Base-by-base conservation (phyloP, 768 basidiomycete genomes). In the Phylloporus sp. region DNA sequence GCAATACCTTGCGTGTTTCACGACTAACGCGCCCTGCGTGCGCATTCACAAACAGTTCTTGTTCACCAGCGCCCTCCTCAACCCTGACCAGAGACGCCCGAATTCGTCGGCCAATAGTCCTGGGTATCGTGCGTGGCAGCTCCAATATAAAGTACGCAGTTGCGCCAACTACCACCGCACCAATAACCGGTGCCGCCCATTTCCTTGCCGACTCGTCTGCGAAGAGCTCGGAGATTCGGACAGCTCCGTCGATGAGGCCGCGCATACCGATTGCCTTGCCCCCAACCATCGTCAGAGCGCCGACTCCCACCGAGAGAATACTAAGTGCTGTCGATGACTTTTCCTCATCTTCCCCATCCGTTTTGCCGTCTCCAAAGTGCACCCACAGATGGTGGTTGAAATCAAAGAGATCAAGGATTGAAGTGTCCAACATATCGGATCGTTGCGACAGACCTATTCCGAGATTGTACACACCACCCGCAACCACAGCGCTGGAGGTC, bases 1-100 rank as follows among this genome's bases (percentile, higher is more conserved):
- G 77, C 53, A 99, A 73, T 41, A 99, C 95, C 74, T 97, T 97
- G 60, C 95, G 80, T 22, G 92, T 90, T 78, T 98, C 95, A 32
- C 83, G 76, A 47, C 82, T 74, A 35, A 97, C 78, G 20, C 95
- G 77, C 38, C 73, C 76, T 2, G 81, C 78, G 63, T 97, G 86
- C 2, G 72, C 75, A 50, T 84, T 80, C 27, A 86, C 78, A 62
- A 85, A 93, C 27, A 74, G 68, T 46, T 82, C 76, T 42, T 81
- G 79, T 29, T 74, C 70, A 22, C 78, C 78, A 18, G 74, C 71
- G 22, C 68, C 73, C 27, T 76, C 76, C 39, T 74, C 73, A n/a
- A 65, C 57, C 28, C 68, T 73, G 15, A 77, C 61, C 8, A 97
- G 77, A 4, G 83, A 78, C 3, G 81, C 75, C 55, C 80, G 80